Evolutionary conservation across 2,329 filamentous ascomycete species (phyloP), one percentile per base, ranked within the genome.

Genomic region (Colletotrichum sp.): DNA sequence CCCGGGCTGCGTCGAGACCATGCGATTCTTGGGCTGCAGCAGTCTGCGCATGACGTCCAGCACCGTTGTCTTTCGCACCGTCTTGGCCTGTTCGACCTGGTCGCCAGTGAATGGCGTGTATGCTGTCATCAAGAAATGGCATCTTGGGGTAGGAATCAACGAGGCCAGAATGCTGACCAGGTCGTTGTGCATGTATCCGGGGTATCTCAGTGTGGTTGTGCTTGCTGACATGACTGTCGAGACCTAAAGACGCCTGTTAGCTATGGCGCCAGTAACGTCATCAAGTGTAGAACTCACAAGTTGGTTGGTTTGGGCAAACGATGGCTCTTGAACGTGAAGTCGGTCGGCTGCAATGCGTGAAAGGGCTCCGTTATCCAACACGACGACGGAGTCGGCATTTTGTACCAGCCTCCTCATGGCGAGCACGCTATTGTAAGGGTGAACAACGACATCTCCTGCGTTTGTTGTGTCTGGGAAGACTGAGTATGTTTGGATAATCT

Each of bases 131-230:
- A 99, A 90, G 90, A 99, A 99, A 87, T 99, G 97, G 83, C 96
- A 98, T 79, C 97, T 93, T 12, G 97, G 97, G 0, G 96, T 99
- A 3, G 97, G 97, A 77, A 99, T 98, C 56, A 99, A 90, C 24
- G 96, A 98, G 28, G 97, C 97, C 73, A 99, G 91, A 80, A 99
- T 98, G 85, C 96, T 97, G 82, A 98, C 96, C 18, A 99, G 93
- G 83, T 99, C 97, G 85, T 99, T 99, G 89, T 99, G 97, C 97
- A 99, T 99, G 86, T 99, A 99, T 52, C 97, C 97, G 2, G 97
- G 97, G 84, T 99, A 99, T 82, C 97, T 92, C 66, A 99, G 92
- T 4, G 97, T 98, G 12, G 96, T 98, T 5, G 97, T 99, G 82
- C 95, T 97, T 52, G 97, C 97, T 43, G 96, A 98, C 97, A 99